Conservation (phyloP, 306 rosid genomes). For the Notholithocarpus densiflorus region DNA sequence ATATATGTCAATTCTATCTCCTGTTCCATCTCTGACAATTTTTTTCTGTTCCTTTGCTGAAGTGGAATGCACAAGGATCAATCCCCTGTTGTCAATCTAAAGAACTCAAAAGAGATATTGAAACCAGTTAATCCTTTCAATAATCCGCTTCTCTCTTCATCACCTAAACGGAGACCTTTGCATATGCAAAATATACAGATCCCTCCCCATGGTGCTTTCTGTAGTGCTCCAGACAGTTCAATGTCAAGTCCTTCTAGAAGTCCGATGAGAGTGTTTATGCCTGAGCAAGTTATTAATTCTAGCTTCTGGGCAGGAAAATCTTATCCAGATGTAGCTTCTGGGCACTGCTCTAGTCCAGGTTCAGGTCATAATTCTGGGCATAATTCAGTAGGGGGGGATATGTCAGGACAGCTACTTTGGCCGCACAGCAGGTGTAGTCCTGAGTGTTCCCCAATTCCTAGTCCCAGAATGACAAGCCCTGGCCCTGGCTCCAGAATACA, state of each 20-base stretch:
- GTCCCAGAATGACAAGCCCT: slow-evolving; percentile 78
- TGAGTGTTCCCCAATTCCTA: slow-evolving; percentile 80
- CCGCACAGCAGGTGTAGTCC: slow-evolving; percentile 64
- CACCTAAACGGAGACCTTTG: slow-evolving; percentile 77
- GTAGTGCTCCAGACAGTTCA: slow-evolving; percentile 87
- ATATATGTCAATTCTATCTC: neutral
- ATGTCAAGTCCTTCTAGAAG: slow-evolving; percentile 76
- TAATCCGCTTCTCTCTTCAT: slow-evolving; percentile 48
- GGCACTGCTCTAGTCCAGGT: slow-evolving; percentile 97
- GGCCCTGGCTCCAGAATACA: slow-evolving; percentile 78
- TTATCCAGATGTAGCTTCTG: slow-evolving; percentile 66
- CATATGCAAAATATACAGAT: slow-evolving; percentile 86
- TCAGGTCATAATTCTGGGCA: slow-evolving; percentile 99
- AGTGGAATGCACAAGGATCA: slow-evolving; percentile 74
- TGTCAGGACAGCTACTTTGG: slow-evolving; percentile 62
- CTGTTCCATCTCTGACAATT: slow-evolving; percentile 34
- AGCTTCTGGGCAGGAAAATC: slow-evolving; percentile 49
- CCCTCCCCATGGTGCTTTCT: slow-evolving; percentile 76
- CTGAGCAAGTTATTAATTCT: slow-evolving; percentile 57
- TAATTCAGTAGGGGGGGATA: slow-evolving; percentile 97
- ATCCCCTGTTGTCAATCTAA: slow-evolving; percentile 39
- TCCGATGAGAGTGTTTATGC: slow-evolving; percentile 58
- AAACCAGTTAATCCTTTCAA: slow-evolving; percentile 48
- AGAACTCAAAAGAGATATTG: slow-evolving; percentile 52
- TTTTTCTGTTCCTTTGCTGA: slow-evolving; percentile 31